These are phyloP conservation scores for Hyaloscypha variabilis DNA, from an alignment of 495 filamentous ascomycete species.

Conservation along the genomic window DNA sequence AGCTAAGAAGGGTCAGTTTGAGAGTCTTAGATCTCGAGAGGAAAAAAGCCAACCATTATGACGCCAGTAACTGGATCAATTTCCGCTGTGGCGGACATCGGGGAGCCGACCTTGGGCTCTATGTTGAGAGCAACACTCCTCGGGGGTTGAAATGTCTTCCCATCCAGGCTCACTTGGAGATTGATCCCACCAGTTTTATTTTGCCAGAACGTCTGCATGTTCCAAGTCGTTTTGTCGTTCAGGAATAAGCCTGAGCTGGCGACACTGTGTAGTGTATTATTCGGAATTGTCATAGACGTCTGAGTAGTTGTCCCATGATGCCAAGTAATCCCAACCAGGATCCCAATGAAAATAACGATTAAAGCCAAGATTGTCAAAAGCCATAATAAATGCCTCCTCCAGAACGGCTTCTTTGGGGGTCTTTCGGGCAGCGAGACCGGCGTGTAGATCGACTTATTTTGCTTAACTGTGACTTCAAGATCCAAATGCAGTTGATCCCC, in stretches of 20 bases:
- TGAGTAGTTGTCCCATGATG: background rate
- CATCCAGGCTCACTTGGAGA: slow-evolving; percentile 16
- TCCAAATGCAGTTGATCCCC: too few species aligned
- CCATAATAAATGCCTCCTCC: slow-evolving; percentile 1
- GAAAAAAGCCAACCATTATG: background rate
- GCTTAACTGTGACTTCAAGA: too few species aligned
- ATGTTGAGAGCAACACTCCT: slow-evolving; percentile 8
- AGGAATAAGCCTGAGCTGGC: slow-evolving; percentile 23
- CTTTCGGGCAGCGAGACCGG: background rate
- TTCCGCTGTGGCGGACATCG: slow-evolving; percentile 18
- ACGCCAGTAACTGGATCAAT: slow-evolving; percentile 7
- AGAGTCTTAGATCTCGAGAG: background rate
- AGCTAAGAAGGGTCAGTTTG: slow-evolving; percentile 7
- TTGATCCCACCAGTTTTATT: slow-evolving; percentile 19
- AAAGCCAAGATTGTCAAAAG: background rate
- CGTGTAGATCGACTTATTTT: too few species aligned
- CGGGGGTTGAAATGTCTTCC: slow-evolving; percentile 3
- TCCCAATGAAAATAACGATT: background rate
- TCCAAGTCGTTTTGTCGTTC: slow-evolving; percentile 16
- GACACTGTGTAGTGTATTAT: slow-evolving; percentile 17
- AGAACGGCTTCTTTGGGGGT: background rate
- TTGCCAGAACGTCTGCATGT: slow-evolving; percentile 22
- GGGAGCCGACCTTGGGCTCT: slow-evolving; percentile 16
- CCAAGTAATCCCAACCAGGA: background rate
- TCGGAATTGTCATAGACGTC: background rate